Evolutionary conservation across 139 green algal species (phyloP), one percentile per base, ranked within the genome.

Genomic region (Coelastrella sp.): DNA sequence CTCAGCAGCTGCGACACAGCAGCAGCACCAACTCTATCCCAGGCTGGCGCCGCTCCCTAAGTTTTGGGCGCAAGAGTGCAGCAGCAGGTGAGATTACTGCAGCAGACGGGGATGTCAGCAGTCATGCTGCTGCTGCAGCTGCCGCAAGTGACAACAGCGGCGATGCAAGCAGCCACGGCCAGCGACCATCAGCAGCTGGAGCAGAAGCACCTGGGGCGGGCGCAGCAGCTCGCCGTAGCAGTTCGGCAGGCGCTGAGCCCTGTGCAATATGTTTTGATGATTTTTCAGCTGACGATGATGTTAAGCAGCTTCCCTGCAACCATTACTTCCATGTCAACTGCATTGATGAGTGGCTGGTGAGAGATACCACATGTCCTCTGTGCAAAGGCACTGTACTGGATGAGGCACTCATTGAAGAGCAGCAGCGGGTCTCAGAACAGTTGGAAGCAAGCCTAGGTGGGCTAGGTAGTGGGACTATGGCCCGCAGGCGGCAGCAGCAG

Each of bases 191-290:
- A 75, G 81, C 84, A 57, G 68, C 57, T 27, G 35, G 66, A 80
- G 84, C 84, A 88, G 84, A 66, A 88, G 25, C 82, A 87, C 61
- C 27, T 22, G 82, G 11, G 27, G 63, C 15, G 58, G 12, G 6
- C 6, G 25, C 0, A 17, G 8, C 66, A 78, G 65, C 10, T 11
- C 11, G 15, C 49, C 68, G 25, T 35, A 86, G 80, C 80, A 88
- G 84, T 20, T 68, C 61, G 12, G 20, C 14, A 27, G 84, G 84
- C 7, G 68, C 22, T 6, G 84, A 88, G 68, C 84, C 68, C 5
- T 88, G 84, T 82, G 84, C 84, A 20, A 88, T 88, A 12, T 88
- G 84, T 58, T 88, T 81, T 70, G 84, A 88, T 1, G 84, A 88
- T 7, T 88, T 88, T 24, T n/a, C 84, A 19, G 66, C 74, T 59